Conservation (phyloP, 192 early-diverging fungal genomes). For the Coemansia sp. region DNA sequence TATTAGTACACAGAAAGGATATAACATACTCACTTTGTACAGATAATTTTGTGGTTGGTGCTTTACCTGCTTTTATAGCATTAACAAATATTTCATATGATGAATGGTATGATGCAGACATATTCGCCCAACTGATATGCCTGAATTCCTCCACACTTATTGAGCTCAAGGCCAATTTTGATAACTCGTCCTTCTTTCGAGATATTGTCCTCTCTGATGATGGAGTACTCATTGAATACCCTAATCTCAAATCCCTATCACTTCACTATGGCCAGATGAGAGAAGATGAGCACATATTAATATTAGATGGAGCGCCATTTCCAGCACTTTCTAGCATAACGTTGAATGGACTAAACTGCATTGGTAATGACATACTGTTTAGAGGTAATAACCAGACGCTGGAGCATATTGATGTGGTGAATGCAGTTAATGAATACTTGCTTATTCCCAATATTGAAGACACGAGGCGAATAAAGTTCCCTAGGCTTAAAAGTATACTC, state of each 20-base stretch:
- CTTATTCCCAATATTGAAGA: neutral
- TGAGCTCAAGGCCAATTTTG: neutral
- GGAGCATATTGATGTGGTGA: neutral
- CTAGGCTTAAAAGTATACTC: neutral
- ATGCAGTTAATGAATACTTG: neutral
- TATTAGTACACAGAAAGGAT: neutral
- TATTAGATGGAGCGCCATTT: neutral
- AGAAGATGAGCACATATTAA: neutral
- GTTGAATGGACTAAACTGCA: neutral
- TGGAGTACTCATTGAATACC: neutral
- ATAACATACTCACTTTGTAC: neutral
- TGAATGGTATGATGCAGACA: neutral
- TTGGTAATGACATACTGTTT: neutral
- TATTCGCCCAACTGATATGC: neutral
- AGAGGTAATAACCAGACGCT: neutral
- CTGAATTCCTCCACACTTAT: neutral
- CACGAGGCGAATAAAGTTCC: neutral
- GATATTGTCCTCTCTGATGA: neutral
- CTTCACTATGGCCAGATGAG: neutral
- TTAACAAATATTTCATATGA: neutral
- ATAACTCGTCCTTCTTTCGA: neutral
- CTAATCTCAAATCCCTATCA: neutral
- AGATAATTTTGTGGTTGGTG: neutral
- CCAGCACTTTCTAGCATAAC: neutral
- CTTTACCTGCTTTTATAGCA: neutral